phyloP scores from a whole-genome alignment of 257 asterid genomes.

The Penstemon barbatus region DNA sequence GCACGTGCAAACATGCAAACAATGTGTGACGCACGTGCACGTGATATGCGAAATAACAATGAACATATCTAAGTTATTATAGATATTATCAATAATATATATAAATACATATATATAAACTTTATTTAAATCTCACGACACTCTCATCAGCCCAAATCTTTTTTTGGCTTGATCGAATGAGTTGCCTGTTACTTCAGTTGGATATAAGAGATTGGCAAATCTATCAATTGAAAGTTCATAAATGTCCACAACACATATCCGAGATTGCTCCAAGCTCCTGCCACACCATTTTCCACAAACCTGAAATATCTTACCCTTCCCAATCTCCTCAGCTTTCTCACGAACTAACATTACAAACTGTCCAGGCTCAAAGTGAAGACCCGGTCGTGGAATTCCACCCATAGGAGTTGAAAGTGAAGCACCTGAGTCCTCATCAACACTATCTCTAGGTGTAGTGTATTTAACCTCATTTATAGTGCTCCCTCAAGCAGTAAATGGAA shows the following conservation, averaged over 20 bases:
- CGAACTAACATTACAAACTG: slow-evolving; percentile 57
- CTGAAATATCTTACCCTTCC: slow-evolving; percentile 69
- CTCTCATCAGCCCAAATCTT: slow-evolving; percentile 56
- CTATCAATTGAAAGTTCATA: slow-evolving; percentile 52
- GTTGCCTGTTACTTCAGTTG: slow-evolving; percentile 57
- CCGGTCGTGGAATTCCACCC: slow-evolving; percentile 30
- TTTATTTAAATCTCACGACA: slow-evolving; percentile 66
- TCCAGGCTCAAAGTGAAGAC: slow-evolving; percentile 51
- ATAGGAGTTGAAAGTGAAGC: slow-evolving; percentile 35
- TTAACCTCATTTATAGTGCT: slow-evolving; percentile 39
- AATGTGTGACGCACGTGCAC: no score
- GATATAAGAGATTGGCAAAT: slow-evolving; percentile 54
- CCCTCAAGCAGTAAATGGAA: slow-evolving; percentile 45
- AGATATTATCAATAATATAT: no score
- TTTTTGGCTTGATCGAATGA: slow-evolving; percentile 66
- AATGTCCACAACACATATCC: slow-evolving; percentile 71
- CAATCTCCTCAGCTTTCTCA: slow-evolving; percentile 62
- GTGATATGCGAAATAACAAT: no score
- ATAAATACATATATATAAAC: slow-evolving; percentile 17
- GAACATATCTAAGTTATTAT: no score
- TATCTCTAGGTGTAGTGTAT: slow-evolving; percentile 35
- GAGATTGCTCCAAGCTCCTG: slow-evolving; percentile 54
- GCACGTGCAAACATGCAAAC: no score
- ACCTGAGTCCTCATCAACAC: slow-evolving; percentile 38
- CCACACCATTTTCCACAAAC: slow-evolving; percentile 68